These are phyloP conservation scores for Kockiozyma suomiensis DNA, from an alignment of 805 yeast species.

Conservation along the genomic window DNA sequence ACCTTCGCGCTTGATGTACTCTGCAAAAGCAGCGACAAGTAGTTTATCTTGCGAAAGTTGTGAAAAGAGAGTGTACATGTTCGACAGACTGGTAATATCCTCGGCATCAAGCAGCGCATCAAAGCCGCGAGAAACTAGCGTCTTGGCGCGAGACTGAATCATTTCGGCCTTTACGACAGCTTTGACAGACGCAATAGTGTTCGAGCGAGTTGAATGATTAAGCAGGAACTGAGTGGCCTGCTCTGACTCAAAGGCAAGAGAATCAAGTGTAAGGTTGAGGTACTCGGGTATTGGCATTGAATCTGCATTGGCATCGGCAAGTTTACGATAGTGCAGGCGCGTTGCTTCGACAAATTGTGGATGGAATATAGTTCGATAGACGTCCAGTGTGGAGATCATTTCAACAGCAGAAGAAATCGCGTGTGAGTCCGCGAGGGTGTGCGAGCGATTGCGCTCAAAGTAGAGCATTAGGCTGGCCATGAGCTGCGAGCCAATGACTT, in stretches of 20 bases:
- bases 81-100: conserved; percentile 13
- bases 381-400: conserved; percentile 25
- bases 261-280: conserved; percentile 8
- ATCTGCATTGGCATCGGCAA: conserved; percentile 10
- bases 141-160: conserved; percentile 4
- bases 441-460: conserved; percentile 15
- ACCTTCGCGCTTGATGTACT: conserved; percentile 27
- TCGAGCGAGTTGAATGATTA: conserved; percentile 16
- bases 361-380: conserved; percentile 22
- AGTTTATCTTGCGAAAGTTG: conserved; percentile 9
- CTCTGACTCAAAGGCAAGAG: conserved; percentile 18
- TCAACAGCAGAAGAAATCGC: conserved; percentile 5
- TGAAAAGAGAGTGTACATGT: conserved; percentile 15
- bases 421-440: neutral
- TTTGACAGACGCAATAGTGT: conserved; percentile 15
- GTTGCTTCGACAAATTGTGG: conserved; percentile 20
- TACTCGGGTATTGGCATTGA: conserved; percentile 21
- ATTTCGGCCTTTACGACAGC: conserved; percentile 13
- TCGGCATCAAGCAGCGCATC: conserved; percentile 15
- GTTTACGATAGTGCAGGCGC: conserved; percentile 13
- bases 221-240: conserved; percentile 20
- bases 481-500: conserved; percentile 4
- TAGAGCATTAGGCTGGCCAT: conserved; percentile 16
- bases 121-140: conserved; percentile 22
- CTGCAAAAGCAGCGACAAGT: conserved; percentile 23